Conservation (phyloP, 148 eudicot genomes). For the Drosera capensis region DNA sequence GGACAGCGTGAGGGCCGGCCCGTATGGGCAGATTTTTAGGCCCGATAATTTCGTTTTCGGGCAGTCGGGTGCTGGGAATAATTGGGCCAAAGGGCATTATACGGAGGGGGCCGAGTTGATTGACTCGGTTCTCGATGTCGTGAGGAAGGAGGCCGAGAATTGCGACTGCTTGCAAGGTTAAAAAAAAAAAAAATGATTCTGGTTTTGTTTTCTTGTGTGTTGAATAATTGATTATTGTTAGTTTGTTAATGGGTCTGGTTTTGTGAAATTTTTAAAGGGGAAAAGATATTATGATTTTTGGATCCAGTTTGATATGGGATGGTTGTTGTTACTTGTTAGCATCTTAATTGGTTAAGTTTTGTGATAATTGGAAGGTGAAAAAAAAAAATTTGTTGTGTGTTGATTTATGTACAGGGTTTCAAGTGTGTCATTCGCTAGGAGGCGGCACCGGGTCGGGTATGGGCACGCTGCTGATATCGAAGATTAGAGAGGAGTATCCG, state of each 20-base stretch:
- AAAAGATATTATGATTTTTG: not conserved
- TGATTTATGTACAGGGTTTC: constrained; percentile 35
- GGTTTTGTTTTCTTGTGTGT: not conserved
- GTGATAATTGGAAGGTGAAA: too few species aligned
- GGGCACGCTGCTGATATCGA: constrained; percentile 62
- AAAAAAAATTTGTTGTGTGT: not conserved
- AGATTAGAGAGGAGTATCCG: constrained; percentile 69
- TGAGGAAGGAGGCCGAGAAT: constrained; percentile 55
- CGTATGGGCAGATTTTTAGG: constrained; percentile 52
- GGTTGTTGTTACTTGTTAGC: too few species aligned
- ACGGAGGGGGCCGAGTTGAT: constrained; percentile 72
- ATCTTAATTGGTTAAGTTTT: too few species aligned
- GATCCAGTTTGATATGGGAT: too few species aligned
- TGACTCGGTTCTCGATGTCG: constrained; percentile 66
- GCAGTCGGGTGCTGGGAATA: constrained; percentile 61
- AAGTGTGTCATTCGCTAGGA: constrained; percentile 62
- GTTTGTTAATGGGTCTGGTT: too few species aligned
- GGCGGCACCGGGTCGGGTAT: constrained; percentile 74
- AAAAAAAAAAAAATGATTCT: too few species aligned
- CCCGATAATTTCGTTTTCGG: constrained; percentile 72
- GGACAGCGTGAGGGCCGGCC: constrained; percentile 54
- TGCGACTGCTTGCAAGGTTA: constrained; percentile 61
- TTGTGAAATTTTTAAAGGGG: not conserved
- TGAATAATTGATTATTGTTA: not conserved
- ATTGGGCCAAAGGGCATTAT: constrained; percentile 74